Conservation (phyloP, 805 yeast species). For the Kazachstania bromeliacearum region DNA sequence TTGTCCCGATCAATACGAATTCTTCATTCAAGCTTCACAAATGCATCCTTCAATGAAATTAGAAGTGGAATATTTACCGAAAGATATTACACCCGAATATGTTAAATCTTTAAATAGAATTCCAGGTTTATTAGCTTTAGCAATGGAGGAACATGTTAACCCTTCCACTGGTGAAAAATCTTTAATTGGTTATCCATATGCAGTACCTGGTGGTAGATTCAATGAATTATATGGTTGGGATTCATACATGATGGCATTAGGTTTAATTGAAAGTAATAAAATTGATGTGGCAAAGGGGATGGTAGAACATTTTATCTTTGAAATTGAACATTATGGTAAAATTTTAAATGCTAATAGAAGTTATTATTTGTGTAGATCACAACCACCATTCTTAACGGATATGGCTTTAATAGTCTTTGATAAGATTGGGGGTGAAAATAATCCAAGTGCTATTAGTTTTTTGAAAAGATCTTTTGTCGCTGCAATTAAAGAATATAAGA, state of each 20-base stretch:
- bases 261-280: conserved; percentile 58
- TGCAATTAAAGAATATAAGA: conserved; percentile 77
- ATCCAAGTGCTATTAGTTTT: conserved; percentile 47
- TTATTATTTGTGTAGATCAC: conserved; percentile 84
- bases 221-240: conserved; percentile 98
- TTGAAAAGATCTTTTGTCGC: conserved; percentile 57
- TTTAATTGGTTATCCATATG: conserved; percentile 67
- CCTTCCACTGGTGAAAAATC: conserved; percentile 42
- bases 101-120: conserved; percentile 65
- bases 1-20: conserved; percentile 64
- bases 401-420: conserved; percentile 68
- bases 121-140: conserved; percentile 83
- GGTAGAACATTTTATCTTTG: conserved; percentile 87
- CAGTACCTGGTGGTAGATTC: conserved; percentile 95
- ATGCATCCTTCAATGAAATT: conserved; percentile 47
- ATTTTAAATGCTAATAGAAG: conserved; percentile 89
- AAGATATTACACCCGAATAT: conserved; percentile 63
- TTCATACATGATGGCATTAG: conserved; percentile 84
- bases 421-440: conserved; percentile 41
- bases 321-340: conserved; percentile 83
- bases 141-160: conserved; percentile 46
- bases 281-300: conserved; percentile 73
- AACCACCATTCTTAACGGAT: conserved; percentile 94
- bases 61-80: conserved; percentile 71
- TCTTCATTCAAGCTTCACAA: conserved; percentile 45